Evolutionary conservation across 768 basidiomycete genomes (phyloP).

Genomic region (Kwoniella europaea): DNA sequence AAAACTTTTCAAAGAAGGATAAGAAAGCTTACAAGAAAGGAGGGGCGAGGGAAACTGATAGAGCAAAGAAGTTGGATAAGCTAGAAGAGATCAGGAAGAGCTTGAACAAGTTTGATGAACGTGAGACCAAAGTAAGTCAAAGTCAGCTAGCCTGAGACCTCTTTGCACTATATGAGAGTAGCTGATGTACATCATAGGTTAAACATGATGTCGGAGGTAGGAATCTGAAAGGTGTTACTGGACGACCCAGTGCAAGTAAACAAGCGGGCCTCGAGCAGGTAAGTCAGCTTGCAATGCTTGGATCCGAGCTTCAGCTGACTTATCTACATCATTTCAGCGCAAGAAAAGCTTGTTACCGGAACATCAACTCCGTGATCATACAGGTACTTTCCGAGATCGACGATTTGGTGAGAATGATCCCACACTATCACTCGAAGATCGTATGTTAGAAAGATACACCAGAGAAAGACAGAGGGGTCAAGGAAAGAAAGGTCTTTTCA

Average conservation of each 20-base stretch:
- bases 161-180: too few species aligned
- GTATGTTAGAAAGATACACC: conserved; percentile 96
- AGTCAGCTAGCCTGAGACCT: neutral
- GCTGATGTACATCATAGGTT: conserved; percentile 29
- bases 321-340: conserved; percentile 63
- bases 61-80: conserved; percentile 70
- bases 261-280: conserved; percentile 90
- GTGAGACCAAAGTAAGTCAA: conserved; percentile 77
- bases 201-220: conserved; percentile 86
- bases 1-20: conserved; percentile 61
- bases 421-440: conserved; percentile 89
- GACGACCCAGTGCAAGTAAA: conserved; percentile 84
- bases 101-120: conserved; percentile 92
- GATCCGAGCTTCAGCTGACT: conserved; percentile 9
- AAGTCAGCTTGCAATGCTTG: conserved; percentile 39
- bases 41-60: conserved; percentile 68
- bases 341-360: conserved; percentile 88
- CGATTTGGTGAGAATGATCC: conserved; percentile 96
- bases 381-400: conserved; percentile 87
- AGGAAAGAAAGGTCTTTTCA: conserved; percentile 77
- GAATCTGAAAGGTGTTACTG: conserved; percentile 78
- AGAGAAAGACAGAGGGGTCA: conserved; percentile 67
- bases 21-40: conserved; percentile 75
- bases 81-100: conserved; percentile 81
- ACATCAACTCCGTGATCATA: conserved; percentile 75